phyloP scores from a whole-genome alignment of 2,329 filamentous ascomycete species.

The Cordyceps cateniannulata region DNA sequence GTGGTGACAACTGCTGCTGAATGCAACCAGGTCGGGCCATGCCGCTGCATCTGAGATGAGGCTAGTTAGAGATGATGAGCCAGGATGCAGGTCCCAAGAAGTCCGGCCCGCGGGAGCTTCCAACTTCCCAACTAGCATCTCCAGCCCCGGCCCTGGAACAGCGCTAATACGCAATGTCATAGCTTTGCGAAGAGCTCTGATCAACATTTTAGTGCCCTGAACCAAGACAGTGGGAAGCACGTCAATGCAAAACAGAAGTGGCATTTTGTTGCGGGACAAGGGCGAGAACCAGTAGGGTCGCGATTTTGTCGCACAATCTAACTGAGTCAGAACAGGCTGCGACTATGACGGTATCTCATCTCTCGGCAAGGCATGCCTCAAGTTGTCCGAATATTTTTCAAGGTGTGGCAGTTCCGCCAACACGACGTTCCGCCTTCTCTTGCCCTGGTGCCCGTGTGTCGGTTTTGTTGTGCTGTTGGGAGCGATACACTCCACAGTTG shows the following conservation, averaged over 20 bases:
- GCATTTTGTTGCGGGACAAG: background rate
- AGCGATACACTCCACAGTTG: constrained; percentile 66
- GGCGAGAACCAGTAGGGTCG: background rate
- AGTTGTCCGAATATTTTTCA: background rate
- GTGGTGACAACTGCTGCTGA: background rate
- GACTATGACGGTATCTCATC: background rate
- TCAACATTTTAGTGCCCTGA: background rate
- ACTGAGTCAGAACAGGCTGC: background rate
- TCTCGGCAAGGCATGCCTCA: background rate
- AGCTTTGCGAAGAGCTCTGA: background rate
- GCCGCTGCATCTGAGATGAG: background rate
- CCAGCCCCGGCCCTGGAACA: background rate
- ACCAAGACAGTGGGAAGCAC: background rate
- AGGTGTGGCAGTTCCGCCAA: background rate
- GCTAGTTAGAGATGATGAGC: background rate
- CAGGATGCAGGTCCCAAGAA: background rate
- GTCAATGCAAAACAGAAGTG: background rate
- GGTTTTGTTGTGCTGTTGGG: constrained; percentile 64
- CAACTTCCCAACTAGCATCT: background rate
- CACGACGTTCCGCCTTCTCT: constrained; percentile 25
- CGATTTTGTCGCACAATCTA: background rate
- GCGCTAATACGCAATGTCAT: background rate
- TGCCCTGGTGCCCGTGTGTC: constrained; percentile 60
- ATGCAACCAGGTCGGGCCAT: too few species aligned
- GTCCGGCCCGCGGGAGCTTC: background rate